Conservation (phyloP, 805 yeast genomes). For the Barnettozyma pratensis region DNA sequence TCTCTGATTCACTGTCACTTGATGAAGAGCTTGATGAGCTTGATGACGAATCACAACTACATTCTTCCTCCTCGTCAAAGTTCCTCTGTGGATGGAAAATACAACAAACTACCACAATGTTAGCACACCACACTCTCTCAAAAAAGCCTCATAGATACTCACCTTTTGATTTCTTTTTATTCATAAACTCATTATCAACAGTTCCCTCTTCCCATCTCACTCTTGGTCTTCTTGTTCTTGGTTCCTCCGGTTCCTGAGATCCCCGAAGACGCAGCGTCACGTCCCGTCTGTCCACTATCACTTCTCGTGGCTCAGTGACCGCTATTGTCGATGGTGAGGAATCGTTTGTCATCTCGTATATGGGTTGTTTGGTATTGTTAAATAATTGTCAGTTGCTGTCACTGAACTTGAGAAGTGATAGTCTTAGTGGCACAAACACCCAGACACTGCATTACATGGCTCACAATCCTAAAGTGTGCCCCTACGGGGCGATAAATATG, state of each 20-base stretch:
- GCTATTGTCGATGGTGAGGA: too few species aligned
- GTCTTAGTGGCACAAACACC: too few species aligned
- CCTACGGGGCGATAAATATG: too few species aligned
- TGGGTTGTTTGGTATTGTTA: not conserved
- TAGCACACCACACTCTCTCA: not conserved
- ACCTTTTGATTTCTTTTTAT: constrained; percentile 82
- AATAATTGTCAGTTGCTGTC: too few species aligned
- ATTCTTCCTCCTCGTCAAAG: constrained; percentile 41
- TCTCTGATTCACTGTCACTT: constrained; percentile 35
- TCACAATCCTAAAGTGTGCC: too few species aligned
- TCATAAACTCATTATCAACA: constrained; percentile 84
- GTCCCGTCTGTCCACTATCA: not conserved
- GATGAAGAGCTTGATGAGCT: constrained; percentile 27
- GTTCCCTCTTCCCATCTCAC: constrained; percentile 86
- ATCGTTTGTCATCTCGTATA: not conserved
- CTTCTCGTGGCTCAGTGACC: not conserved
- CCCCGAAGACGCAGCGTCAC: constrained; percentile 17
- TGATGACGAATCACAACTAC: constrained; percentile 26
- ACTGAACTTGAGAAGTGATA: too few species aligned
- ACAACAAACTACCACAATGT: constrained; percentile 55
- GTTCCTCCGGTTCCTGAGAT: constrained; percentile 17
- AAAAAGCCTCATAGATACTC: constrained; percentile 12
- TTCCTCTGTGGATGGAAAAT: constrained; percentile 74
- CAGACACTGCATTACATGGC: too few species aligned
- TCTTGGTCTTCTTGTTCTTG: constrained; percentile 31